phyloP scores from a whole-genome alignment of 257 asterid genomes.

The Ilex asprella region DNA sequence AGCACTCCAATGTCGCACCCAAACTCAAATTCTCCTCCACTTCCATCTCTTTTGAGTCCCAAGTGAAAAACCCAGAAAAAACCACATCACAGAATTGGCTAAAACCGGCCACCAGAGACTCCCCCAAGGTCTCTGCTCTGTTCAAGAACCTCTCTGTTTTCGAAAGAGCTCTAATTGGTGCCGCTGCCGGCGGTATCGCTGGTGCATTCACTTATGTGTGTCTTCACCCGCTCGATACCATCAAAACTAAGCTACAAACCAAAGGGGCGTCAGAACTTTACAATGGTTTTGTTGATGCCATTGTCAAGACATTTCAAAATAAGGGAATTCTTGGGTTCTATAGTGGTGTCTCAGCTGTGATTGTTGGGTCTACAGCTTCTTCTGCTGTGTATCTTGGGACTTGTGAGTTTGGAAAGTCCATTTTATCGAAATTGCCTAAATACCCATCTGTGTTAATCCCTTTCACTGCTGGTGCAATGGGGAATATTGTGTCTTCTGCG shows the following conservation, averaged over 20 bases:
- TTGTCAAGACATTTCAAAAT: slow-evolving; percentile 67
- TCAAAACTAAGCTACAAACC: slow-evolving; percentile 94
- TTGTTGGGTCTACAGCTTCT: slow-evolving; percentile 88
- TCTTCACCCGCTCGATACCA: slow-evolving; percentile 83
- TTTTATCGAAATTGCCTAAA: slow-evolving; percentile 47
- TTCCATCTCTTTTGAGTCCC: slow-evolving; percentile 40
- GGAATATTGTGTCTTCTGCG: slow-evolving; percentile 84
- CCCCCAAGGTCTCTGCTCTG: slow-evolving; percentile 51
- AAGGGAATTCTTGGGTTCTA: slow-evolving; percentile 82
- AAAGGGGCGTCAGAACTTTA: slow-evolving; percentile 90
- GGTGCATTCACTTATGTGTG: slow-evolving; percentile 97
- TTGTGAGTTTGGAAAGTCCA: slow-evolving; percentile 90
- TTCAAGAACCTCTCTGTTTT: slow-evolving; percentile 72
- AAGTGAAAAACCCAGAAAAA: slow-evolving; percentile 21
- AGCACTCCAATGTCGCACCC: slow-evolving; percentile 13
- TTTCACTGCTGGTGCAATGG: slow-evolving; percentile 98
- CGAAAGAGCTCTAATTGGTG: slow-evolving; percentile 77
- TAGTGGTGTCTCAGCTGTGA: slow-evolving; percentile 88
- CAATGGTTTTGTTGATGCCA: slow-evolving; percentile 70
- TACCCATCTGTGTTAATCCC: slow-evolving; percentile 78
- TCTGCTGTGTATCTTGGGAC: slow-evolving; percentile 98
- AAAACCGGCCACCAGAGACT: slow-evolving; percentile 58
- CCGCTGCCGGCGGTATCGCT: slow-evolving; percentile 84
- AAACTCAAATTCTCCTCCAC: slow-evolving; percentile 51
- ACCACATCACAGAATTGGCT: slow-evolving; percentile 35